Evolutionary conservation across 768 basidiomycete genomes (phyloP).

Genomic region (Agrocybe pediades): DNA sequence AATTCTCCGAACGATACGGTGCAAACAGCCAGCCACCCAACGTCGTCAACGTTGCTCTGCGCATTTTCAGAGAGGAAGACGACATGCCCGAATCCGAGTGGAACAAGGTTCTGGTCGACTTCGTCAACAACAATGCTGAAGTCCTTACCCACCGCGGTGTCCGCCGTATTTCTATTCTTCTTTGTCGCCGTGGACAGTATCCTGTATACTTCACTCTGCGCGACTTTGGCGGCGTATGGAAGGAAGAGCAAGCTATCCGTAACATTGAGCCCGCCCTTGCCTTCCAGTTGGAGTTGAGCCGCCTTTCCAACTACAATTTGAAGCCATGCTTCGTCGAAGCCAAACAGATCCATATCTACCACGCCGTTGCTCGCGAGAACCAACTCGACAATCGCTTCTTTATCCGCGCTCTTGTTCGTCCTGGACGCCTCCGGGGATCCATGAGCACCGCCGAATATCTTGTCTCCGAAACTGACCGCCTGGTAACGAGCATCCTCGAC

Average conservation of each 20-base stretch:
- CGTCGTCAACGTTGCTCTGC: slow-evolving; percentile 91
- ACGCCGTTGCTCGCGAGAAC: slow-evolving; percentile 93
- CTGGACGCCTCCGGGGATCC: slow-evolving; percentile 87
- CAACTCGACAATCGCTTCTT: slow-evolving; percentile 99
- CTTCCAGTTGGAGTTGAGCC: slow-evolving; percentile 95
- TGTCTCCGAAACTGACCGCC: slow-evolving; percentile 96
- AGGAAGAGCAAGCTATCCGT: slow-evolving; percentile 93
- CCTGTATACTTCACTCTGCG: slow-evolving; percentile 95
- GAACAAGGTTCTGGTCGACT: slow-evolving; percentile 68
- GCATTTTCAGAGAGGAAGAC: slow-evolving; percentile 80
- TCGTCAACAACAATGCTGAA: slow-evolving; percentile 68
- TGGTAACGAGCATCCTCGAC: slow-evolving; percentile 92
- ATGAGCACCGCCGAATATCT: slow-evolving; percentile 98
- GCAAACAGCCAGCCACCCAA: slow-evolving; percentile 78
- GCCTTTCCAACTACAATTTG: slow-evolving; percentile 95
- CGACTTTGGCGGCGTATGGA: slow-evolving; percentile 72
- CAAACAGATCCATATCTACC: slow-evolving; percentile 98
- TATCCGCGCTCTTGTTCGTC: slow-evolving; percentile 93
- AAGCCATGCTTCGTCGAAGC: slow-evolving; percentile 96
- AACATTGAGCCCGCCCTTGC: slow-evolving; percentile 98
- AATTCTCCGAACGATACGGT: slow-evolving; percentile 79
- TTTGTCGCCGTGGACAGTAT: slow-evolving; percentile 90
- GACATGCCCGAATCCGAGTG: slow-evolving; percentile 79
- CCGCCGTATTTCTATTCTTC: slow-evolving; percentile 87
- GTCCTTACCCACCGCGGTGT: slow-evolving; percentile 77